Percentiles rank a stretch among this genome's conserved stretches.
Evolutionary conservation across 2,329 filamentous ascomycete genomes (phyloP).

Genomic region (Neocatenulostroma microsporum): DNA sequence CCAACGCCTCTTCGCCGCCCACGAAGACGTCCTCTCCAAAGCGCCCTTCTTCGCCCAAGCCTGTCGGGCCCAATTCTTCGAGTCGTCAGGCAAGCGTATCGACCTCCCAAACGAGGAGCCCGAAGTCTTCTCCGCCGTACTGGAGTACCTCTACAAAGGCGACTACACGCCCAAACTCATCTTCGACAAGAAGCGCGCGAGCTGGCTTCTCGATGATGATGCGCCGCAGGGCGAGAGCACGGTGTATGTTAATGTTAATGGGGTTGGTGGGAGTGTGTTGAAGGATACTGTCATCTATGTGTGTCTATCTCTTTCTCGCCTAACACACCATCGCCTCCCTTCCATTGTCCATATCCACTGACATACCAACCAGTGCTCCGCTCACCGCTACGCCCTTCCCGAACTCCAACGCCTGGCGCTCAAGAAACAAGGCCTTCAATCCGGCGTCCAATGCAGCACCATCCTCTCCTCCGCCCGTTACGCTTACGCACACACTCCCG

Average conservation of each 20-base stretch:
- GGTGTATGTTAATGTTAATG: slow-evolving; percentile 60
- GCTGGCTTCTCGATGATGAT: slow-evolving; percentile 70
- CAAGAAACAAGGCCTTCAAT: slow-evolving; percentile 82
- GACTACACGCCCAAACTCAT: slow-evolving; percentile 81
- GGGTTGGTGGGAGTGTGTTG: slow-evolving; percentile 59
- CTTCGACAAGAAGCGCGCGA: slow-evolving; percentile 72
- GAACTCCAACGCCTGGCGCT: slow-evolving; percentile 78
- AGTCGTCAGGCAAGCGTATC: slow-evolving; percentile 59
- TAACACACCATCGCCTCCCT: slow-evolving; percentile 6
- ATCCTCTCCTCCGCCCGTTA: slow-evolving; percentile 83
- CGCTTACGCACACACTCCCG: slow-evolving; percentile 80
- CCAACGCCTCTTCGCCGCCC: slow-evolving; percentile 78
- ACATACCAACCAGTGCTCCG: slow-evolving; percentile 52
- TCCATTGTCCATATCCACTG: neutral
- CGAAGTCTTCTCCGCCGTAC: slow-evolving; percentile 80
- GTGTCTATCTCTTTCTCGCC: slow-evolving; percentile 20
- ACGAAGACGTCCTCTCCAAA: slow-evolving; percentile 71
- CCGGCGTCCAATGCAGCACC: slow-evolving; percentile 73
- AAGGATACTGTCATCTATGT: slow-evolving; percentile 84
- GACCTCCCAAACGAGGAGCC: slow-evolving; percentile 77
- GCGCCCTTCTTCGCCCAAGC: slow-evolving; percentile 71
- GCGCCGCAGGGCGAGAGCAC: slow-evolving; percentile 51
- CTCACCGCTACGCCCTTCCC: slow-evolving; percentile 73
- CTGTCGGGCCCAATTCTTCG: slow-evolving; percentile 57
- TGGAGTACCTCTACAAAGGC: slow-evolving; percentile 90